Evolutionary conservation across 2,329 filamentous ascomycete species (phyloP).

Genomic region (Aphanocladium album): DNA sequence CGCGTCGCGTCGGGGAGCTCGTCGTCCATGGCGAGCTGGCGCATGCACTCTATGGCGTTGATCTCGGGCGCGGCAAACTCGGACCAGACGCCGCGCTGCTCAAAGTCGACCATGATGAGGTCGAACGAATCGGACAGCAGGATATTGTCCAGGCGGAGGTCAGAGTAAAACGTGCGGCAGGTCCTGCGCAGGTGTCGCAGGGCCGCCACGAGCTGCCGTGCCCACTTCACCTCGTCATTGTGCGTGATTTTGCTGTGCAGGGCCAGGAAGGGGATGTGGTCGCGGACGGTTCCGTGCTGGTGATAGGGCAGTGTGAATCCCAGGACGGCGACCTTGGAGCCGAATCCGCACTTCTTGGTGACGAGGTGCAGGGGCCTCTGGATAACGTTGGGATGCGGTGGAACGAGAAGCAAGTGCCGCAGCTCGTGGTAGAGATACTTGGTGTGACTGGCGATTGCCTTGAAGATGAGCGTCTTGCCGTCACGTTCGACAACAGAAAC

Average conservation of each 20-base stretch:
- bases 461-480: slow-evolving; percentile 46
- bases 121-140: slow-evolving; percentile 44
- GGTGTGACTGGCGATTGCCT: slow-evolving; percentile 51
- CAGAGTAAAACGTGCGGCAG: slow-evolving; percentile 49
- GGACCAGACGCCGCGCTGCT: slow-evolving; percentile 59
- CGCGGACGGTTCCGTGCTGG: slow-evolving; percentile 48
- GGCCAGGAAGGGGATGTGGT: slow-evolving; percentile 47
- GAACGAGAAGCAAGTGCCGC: slow-evolving; percentile 47
- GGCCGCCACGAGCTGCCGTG: slow-evolving; percentile 46
- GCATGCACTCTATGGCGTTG: slow-evolving; percentile 53
- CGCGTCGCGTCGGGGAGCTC: slow-evolving; percentile 35
- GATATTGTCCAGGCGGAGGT: slow-evolving; percentile 56
- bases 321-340: slow-evolving; percentile 48
- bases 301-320: slow-evolving; percentile 55
- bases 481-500: slow-evolving; percentile 48
- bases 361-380: slow-evolving; percentile 48
- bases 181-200: slow-evolving; percentile 44
- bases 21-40: slow-evolving; percentile 48
- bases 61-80: slow-evolving; percentile 58
- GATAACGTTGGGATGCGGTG: slow-evolving; percentile 49
- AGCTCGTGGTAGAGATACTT: slow-evolving; percentile 61
- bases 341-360: slow-evolving; percentile 52
- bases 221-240: slow-evolving; percentile 48
- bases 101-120: slow-evolving; percentile 55
- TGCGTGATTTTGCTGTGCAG: slow-evolving; percentile 39